A percentile compares a stretch with the other conserved stretches of the same genome.
Evolutionary conservation across 108 stramenopile genomes (phyloP).

Genomic region (Cyclotella sp.): DNA sequence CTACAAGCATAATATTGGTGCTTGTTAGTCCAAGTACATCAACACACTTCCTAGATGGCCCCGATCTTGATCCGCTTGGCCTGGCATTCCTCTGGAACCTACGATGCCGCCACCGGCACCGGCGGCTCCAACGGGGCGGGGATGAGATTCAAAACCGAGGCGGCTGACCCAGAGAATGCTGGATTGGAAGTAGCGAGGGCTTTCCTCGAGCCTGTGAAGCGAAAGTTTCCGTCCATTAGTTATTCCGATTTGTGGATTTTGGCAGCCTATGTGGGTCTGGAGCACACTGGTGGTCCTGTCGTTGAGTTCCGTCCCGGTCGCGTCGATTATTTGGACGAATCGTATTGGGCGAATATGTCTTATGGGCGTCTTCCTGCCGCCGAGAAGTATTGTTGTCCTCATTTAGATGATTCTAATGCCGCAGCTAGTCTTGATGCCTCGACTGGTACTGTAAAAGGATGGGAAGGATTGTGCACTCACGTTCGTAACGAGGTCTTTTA

Average conservation of each 20-base stretch:
- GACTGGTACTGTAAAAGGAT: conserved; percentile 55
- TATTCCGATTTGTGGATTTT: conserved; percentile 77
- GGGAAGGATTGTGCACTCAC: conserved; percentile 58
- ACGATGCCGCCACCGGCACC: conserved; percentile 54
- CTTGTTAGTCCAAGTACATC: too few relatives aligned
- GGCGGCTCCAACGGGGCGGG: conserved; percentile 86
- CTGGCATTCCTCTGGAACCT: conserved; percentile 82
- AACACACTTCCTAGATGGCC: too few relatives aligned
- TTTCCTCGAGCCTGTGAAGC: conserved; percentile 71
- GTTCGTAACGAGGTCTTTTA: conserved; percentile 74
- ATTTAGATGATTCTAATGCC: conserved; percentile 52
- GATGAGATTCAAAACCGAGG: conserved; percentile 82
- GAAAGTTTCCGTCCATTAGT: conserved; percentile 56
- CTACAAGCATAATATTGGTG: too few relatives aligned
- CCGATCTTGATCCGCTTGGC: conserved; percentile 82
- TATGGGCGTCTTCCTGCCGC: conserved; percentile 63
- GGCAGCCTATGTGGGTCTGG: conserved; percentile 63
- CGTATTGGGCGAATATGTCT: conserved; percentile 47
- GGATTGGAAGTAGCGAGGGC: conserved; percentile 62
- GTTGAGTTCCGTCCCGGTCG: conserved; percentile 54
- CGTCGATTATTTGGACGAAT: conserved; percentile 46
- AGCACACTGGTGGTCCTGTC: conserved; percentile 57
- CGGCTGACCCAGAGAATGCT: conserved; percentile 77
- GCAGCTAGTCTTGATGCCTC: conserved; percentile 44
- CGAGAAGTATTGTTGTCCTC: conserved; percentile 58